Base-by-base conservation (phyloP, 2,329 filamentous ascomycete species). In the Hawksworthiomyces lignivorus region DNA sequence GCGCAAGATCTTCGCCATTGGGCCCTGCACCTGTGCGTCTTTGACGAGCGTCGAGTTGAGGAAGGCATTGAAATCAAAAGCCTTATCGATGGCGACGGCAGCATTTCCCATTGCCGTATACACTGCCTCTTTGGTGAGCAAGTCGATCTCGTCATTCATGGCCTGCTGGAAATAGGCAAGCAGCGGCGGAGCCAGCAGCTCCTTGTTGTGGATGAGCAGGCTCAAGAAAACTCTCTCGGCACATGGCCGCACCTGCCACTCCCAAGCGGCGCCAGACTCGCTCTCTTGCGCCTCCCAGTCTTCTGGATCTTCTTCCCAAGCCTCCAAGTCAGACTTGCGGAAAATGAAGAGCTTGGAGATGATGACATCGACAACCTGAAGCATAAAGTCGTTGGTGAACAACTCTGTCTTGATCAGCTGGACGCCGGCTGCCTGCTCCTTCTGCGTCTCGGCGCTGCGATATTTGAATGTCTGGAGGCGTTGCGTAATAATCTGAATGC, bases 271-370 rank as follows among this genome's bases (percentile, higher is more conserved):
- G 27, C 84, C 81, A 45, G 86, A 78, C 46, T 82, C 84, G 54
- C 94, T 87, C 65, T 96, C 88, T 54, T 83, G 80, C 50, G 85
- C 82, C 60, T 96, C 90, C 89, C 92, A 98, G 41, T 94, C 88
- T 59, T 98, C 87, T 0, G 90, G 87, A 44, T 95, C 88, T 56
- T 94, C 84, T 57, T 94, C 84, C 92, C 92, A 98, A 44, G 87
- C 84, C 48, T 87, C 80, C 1, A 97, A 74, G 60, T 98, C 92
- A 39, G 80, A 79, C 45, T 84, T 77, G 26, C 87, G 79, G 60
- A 97, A 92, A 28, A 92, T 75, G 58, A 98, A 92, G 51, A 95
- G 87, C 53, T 84, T 82, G 1, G 84, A 87, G 39, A 98, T 85
- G 43, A 95, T 79, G 11, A 82, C 71, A 50, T 92, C 87, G 58